Evolutionary conservation across 2,329 filamentous ascomycete genomes (phyloP), one percentile per base, ranked within the genome.

Genomic region (Aspergillus aculeatinus): DNA sequence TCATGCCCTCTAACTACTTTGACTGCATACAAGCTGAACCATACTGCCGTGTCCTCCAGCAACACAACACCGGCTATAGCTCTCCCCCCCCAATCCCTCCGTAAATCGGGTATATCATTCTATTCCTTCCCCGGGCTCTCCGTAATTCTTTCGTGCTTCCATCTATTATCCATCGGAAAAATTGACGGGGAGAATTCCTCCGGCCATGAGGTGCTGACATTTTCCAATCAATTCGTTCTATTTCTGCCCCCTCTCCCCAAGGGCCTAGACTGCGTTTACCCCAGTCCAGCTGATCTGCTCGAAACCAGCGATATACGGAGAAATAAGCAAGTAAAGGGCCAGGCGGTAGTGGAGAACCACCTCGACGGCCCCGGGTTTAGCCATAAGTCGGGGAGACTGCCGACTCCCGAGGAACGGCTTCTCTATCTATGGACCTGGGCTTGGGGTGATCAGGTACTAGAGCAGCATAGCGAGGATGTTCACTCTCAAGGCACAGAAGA

Each of bases 91-190:
- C 14, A n/a, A 6, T 6, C 14, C 39, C 39, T 16, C 39, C 39
- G 39, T 44, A 48, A 9, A 55, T 56, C 60, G 52, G 60, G 29
- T 59, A 53, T 48, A 48, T 39, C 31, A 31, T 48, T 33, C 21
- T 52, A 21, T 44, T 62, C 48, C 60, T 51, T 27, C 27, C 61
- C 61, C 57, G 55, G 58, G 50, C 51, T 58, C 59, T 68, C 68
- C 68, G 68, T 67, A 58, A 64, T 66, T 68, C 68, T 69, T 70
- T 70, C 68, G 67, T 69, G 60, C 60, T 61, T 63, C 62, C 60
- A 23, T 54, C 51, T 63, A 57, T 19, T 63, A 57, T 19, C 39
- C 51, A 57, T 65, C 66, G 65, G 64, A 48, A 57, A 60, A 64
- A 58, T 57, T 53, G 62, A 62, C 64, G 64, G 65, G 59, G 58